phyloP scores from a whole-genome alignment of 2,329 filamentous ascomycete species.

The Lomentospora prolificans region DNA sequence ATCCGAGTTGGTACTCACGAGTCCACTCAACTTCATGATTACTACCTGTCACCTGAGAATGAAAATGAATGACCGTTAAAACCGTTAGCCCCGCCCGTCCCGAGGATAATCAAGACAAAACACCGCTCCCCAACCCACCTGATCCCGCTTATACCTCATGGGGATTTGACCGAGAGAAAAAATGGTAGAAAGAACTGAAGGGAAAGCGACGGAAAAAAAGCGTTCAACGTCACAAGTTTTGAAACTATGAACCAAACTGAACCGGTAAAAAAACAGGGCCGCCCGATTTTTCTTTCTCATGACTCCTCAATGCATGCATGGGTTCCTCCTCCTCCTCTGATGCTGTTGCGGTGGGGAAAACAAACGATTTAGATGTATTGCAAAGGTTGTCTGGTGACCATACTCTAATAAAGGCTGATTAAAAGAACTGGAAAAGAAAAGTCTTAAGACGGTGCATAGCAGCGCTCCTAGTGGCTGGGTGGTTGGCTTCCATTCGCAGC shows the following conservation, averaged over 20 bases:
- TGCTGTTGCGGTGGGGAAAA: constrained; percentile 4
- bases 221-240: neutral
- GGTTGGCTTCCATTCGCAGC: constrained; percentile 12
- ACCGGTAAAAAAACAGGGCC: constrained; percentile 1
- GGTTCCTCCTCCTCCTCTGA: constrained; percentile 3
- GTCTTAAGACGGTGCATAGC: neutral
- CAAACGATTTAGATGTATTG: constrained; percentile 1
- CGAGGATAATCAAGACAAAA: neutral
- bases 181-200: neutral
- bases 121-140: constrained; percentile 1
- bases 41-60: neutral
- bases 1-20: too few relatives aligned
- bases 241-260: neutral
- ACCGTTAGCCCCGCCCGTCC: neutral
- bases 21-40: constrained; percentile 1
- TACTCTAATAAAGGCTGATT: constrained; percentile 3
- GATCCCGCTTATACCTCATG: neutral
- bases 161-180: neutral
- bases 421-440: neutral
- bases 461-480: constrained; percentile 6
- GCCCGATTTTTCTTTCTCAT: constrained; percentile 6
- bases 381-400: constrained; percentile 4
- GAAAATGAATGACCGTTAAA: neutral
- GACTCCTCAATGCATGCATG: constrained; percentile 9
- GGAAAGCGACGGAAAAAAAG: neutral